Conservation (phyloP, 2,329 filamentous ascomycete genomes). For the Graphilbum sp. region DNA sequence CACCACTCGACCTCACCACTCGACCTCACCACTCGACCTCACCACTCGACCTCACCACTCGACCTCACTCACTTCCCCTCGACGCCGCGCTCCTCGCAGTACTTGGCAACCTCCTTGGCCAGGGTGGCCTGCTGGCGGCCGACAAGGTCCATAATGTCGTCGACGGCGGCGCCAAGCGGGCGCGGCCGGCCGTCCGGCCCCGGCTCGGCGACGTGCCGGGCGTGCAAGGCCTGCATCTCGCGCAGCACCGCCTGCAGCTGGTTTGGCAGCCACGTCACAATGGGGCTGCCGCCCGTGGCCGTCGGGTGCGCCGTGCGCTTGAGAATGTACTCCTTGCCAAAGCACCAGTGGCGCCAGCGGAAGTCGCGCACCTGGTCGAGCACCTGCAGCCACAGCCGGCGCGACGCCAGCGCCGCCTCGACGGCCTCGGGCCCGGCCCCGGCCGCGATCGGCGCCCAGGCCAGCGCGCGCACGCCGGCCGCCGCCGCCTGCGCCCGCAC, state of each 20-base stretch:
- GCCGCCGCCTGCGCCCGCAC: constrained; percentile 36
- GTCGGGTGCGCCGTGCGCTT: constrained; percentile 62
- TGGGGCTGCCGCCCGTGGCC: constrained; percentile 65
- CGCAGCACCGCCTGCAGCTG: constrained; percentile 59
- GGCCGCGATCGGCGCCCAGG: constrained; percentile 20
- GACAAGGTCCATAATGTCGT: constrained; percentile 52
- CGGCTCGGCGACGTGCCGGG: constrained; percentile 21
- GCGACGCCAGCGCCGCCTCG: constrained; percentile 27
- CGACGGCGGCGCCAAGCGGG: constrained; percentile 27
- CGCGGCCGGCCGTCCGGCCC: constrained; percentile 9
- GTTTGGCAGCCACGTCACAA: constrained; percentile 73
- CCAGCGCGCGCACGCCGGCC: constrained; percentile 41
- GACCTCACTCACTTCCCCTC: not conserved
- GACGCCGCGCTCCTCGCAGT: constrained; percentile 46
- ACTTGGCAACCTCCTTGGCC: constrained; percentile 59
- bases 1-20: too few relatives aligned
- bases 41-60: too few relatives aligned
- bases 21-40: too few relatives aligned
- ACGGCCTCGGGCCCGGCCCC: constrained; percentile 11
- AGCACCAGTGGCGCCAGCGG: constrained; percentile 74
- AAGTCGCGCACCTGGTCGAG: constrained; percentile 68
- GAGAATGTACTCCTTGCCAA: constrained; percentile 70
- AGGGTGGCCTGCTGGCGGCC: constrained; percentile 47
- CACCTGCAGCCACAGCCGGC: constrained; percentile 44
- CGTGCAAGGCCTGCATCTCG: constrained; percentile 48